A percentile compares a stretch with the other conserved stretches of the same genome.
Evolutionary conservation across 768 basidiomycete species (phyloP).

Genomic region (Dacryopinax primogenitus): DNA sequence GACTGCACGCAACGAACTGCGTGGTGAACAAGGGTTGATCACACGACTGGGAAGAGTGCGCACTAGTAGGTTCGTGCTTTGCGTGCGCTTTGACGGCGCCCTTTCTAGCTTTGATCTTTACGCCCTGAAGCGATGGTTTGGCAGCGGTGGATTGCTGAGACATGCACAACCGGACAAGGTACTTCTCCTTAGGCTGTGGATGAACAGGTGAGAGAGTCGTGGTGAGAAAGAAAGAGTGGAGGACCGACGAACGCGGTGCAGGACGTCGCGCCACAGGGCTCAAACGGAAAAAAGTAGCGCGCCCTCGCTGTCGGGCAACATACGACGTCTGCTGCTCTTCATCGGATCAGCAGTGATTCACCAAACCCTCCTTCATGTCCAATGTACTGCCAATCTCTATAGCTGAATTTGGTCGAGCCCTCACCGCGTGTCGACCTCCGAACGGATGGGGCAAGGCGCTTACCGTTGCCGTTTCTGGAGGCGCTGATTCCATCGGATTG

Average conservation of each 20-base stretch:
- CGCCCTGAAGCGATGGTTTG: conserved; percentile 80
- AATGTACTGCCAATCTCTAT: neutral
- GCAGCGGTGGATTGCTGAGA: conserved; percentile 73
- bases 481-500: conserved; percentile 70
- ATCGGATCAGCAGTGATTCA: neutral
- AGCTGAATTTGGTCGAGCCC: conserved; percentile 5
- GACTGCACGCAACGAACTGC: conserved; percentile 34
- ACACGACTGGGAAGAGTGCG: conserved; percentile 9
- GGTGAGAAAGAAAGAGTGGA: conserved; percentile 4
- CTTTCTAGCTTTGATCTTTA: conserved; percentile 78
- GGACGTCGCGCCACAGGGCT: conserved; percentile 3
- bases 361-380: neutral
- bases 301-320: too few species aligned
- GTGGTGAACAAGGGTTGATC: neutral
- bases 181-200: neutral
- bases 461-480: conserved; percentile 43
- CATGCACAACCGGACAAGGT: conserved; percentile 51
- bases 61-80: conserved; percentile 80
- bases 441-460: neutral
- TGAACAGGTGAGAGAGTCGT: neutral
- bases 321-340: too few species aligned
- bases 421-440: neutral
- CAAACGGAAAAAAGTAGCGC: too few species aligned
- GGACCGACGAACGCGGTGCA: neutral
- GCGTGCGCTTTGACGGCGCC: conserved; percentile 84